Conservation (phyloP, 306 rosid genomes). For the Pyrus pyrifolia region DNA sequence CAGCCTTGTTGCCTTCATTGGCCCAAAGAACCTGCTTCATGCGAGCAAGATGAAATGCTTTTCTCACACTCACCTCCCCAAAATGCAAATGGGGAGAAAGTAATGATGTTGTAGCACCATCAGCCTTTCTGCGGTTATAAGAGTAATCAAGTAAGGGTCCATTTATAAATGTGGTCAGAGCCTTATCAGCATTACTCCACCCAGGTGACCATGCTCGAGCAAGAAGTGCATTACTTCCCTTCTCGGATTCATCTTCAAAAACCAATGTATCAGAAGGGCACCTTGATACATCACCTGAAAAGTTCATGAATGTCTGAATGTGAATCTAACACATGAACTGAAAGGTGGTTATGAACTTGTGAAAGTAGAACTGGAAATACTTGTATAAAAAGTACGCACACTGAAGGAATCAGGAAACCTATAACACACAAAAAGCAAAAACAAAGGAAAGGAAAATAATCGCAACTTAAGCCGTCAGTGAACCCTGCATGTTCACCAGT, state of each 20-base stretch:
- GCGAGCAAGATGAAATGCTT: constrained; percentile 85
- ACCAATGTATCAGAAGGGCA: constrained; percentile 48
- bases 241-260: constrained; percentile 89
- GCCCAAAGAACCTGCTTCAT: constrained; percentile 95
- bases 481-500: neutral
- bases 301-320: neutral
- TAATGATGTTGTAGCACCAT: constrained; percentile 85
- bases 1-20: constrained; percentile 77
- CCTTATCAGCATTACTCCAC: constrained; percentile 96
- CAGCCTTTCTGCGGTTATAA: constrained; percentile 82
- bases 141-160: constrained; percentile 86
- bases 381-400: neutral
- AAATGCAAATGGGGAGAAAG: constrained; percentile 96
- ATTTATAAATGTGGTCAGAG: constrained; percentile 73
- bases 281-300: constrained; percentile 73
- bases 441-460: neutral
- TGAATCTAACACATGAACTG: constrained; percentile 1
- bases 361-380: neutral
- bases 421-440: neutral
- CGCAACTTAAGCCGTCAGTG: neutral
- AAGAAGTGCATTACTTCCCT: constrained; percentile 96
- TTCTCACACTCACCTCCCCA: constrained; percentile 94
- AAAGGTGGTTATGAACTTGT: neutral
- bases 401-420: neutral
- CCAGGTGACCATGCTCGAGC: constrained; percentile 99